These are phyloP conservation scores for Handroanthus guayacan DNA, from an alignment of 257 asterid species.

Conservation along the genomic window DNA sequence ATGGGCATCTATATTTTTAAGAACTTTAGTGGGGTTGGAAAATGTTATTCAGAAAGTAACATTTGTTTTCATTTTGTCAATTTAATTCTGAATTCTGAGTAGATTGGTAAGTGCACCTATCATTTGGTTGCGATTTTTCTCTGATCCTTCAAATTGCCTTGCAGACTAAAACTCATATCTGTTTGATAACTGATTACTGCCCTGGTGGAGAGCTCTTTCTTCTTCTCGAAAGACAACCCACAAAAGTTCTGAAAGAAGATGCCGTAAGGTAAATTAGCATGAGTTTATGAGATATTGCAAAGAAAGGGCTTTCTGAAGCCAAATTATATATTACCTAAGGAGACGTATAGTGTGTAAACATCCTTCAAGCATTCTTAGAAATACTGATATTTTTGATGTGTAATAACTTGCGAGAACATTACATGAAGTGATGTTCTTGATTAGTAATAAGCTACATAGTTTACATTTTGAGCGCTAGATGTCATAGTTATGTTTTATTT, in stretches of 20 bases:
- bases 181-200: slow-evolving; percentile 90
- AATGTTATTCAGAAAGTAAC: neutral
- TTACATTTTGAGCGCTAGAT: neutral
- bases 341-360: too few species aligned
- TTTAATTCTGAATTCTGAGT: neutral
- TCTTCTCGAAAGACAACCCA: slow-evolving; percentile 85
- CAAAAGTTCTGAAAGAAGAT: slow-evolving; percentile 87
- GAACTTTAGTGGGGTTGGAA: neutral
- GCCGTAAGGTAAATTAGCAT: slow-evolving; percentile 68
- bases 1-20: neutral
- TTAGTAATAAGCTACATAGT: neutral
- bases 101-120: neutral
- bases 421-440: neutral
- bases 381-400: neutral
- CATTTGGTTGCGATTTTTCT: slow-evolving; percentile 4
- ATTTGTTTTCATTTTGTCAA: neutral
- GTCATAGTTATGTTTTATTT: neutral
- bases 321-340: neutral
- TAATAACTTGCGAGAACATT: neutral
- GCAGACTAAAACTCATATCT: slow-evolving; percentile 94
- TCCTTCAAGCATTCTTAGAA: neutral
- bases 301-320: slow-evolving; percentile 1
- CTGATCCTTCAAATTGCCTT: slow-evolving; percentile 30
- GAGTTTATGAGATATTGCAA: slow-evolving; percentile 7
- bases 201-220: slow-evolving; percentile 95